These are phyloP conservation scores for Lactifluus subvellereus DNA, from an alignment of 768 basidiomycete species.

Conservation along the genomic window DNA sequence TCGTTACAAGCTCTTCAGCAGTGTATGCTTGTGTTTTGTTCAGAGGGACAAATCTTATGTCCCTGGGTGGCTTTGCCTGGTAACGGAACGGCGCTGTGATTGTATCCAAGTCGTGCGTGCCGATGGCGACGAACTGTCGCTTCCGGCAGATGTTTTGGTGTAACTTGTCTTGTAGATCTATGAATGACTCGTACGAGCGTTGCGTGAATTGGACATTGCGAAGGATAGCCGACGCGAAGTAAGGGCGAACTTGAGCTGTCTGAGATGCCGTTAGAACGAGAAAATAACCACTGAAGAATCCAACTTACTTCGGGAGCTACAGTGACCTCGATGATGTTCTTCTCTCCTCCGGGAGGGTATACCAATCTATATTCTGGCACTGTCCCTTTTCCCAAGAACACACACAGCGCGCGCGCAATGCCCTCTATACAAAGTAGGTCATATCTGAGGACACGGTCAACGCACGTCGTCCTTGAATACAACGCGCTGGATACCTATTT, in stretches of 20 bases:
- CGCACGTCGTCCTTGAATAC: not conserved
- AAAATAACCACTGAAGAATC: not conserved
- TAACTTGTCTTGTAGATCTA: constrained; percentile 98
- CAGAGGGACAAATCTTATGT: constrained; percentile 89
- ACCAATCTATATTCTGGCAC: constrained; percentile 69
- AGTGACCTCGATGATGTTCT: constrained; percentile 57
- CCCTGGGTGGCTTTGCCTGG: constrained; percentile 70
- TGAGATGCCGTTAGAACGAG: constrained; percentile 29
- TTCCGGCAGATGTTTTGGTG: constrained; percentile 93
- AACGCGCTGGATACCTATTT: constrained; percentile 57
- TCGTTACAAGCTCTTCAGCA: constrained; percentile 85
- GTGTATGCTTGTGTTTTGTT: constrained; percentile 74
- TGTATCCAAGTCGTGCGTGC: constrained; percentile 95
- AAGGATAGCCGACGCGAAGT: constrained; percentile 86
- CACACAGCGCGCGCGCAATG: constrained; percentile 76
- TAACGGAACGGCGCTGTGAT: constrained; percentile 84
- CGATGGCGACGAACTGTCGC: constrained; percentile 89
- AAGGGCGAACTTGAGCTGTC: constrained; percentile 81
- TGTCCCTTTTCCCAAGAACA: constrained; percentile 68
- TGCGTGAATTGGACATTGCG: constrained; percentile 87
- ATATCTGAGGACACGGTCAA: constrained; percentile 52
- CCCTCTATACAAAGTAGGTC: constrained; percentile 98
- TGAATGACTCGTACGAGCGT: constrained; percentile 90
- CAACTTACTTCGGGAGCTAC: constrained; percentile 65
- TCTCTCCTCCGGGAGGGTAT: constrained; percentile 65